A percentile compares a stretch with the other conserved stretches of the same genome.
phyloP scores from a whole-genome alignment of 2,329 filamentous ascomycete species.

The Xylariomycetidae sp. region DNA sequence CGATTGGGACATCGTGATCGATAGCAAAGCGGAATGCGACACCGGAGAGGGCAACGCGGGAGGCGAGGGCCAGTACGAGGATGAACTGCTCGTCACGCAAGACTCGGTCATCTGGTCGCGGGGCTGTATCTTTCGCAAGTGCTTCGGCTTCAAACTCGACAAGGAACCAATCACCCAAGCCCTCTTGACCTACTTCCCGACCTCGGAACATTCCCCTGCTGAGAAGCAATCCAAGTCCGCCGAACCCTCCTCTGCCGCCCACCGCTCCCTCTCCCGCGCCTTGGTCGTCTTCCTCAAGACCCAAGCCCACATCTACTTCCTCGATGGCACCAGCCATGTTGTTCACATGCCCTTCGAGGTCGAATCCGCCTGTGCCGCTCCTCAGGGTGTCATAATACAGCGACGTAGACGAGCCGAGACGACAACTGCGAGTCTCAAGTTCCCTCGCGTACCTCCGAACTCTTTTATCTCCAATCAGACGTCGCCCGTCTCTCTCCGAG shows the following conservation, averaged over 20 bases:
- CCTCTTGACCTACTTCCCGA: conserved; percentile 74
- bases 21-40: too few species aligned
- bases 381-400: conserved; percentile 79
- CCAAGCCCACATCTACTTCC: conserved; percentile 88
- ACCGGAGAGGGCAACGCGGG: too few species aligned
- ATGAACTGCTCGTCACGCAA: conserved; percentile 74
- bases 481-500: conserved; percentile 42
- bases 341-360: conserved; percentile 94
- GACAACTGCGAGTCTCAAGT: conserved; percentile 46
- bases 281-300: conserved; percentile 88
- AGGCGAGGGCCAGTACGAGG: conserved; percentile 52
- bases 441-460: conserved; percentile 65
- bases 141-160: conserved; percentile 81
- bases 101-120: conserved; percentile 83
- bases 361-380: conserved; percentile 76
- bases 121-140: conserved; percentile 75
- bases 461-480: conserved; percentile 72
- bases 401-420: conserved; percentile 58
- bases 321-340: conserved; percentile 80
- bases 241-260: too few species aligned
- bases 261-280: conserved; percentile 50
- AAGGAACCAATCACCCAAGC: conserved; percentile 83
- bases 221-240: conserved; percentile 10
- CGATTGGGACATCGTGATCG: conserved; percentile 61
- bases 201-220: conserved; percentile 34